Conservation (phyloP, 192 early-diverging fungal species). For the Lobulomyces angularis region DNA sequence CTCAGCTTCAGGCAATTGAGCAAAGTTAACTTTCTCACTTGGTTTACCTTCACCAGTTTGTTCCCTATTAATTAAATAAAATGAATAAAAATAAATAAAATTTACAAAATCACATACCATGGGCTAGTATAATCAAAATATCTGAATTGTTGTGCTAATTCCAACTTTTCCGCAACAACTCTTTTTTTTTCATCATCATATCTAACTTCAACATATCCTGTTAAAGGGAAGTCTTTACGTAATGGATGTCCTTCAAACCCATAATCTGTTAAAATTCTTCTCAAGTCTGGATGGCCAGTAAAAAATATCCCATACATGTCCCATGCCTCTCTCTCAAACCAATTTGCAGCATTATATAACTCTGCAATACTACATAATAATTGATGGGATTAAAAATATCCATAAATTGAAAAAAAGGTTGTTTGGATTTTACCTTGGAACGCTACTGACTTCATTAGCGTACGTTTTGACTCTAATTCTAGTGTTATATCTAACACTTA, state of each 20-base stretch:
- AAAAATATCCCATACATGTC: slow-evolving; percentile 99
- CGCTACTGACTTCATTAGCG: slow-evolving; percentile 76
- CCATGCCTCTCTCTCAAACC: slow-evolving; percentile 96
- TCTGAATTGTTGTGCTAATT: slow-evolving; percentile 89
- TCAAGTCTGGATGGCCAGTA: slow-evolving; percentile 85
- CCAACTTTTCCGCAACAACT: slow-evolving; percentile 89
- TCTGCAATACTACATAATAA: slow-evolving; percentile 62
- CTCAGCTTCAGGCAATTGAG: too few species aligned
- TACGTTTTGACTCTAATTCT: slow-evolving; percentile 98
- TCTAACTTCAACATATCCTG: slow-evolving; percentile 95
- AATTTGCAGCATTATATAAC: slow-evolving; percentile 77
- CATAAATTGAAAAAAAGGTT: too few species aligned
- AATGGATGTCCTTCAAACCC: slow-evolving; percentile 91
- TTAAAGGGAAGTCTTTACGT: slow-evolving; percentile 97
- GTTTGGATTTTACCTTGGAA: too few species aligned
- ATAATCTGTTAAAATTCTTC: slow-evolving; percentile 95
- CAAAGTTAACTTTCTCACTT: too few species aligned
- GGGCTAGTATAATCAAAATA: slow-evolving; percentile 92
- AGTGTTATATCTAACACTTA: slow-evolving; percentile 74
- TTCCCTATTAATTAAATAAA: too few species aligned
- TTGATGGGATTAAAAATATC: too few species aligned
- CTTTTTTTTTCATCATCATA: slow-evolving; percentile 99
- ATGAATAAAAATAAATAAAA: too few species aligned
- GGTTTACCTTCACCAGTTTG: too few species aligned
- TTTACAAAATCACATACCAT: slow-evolving; percentile 59